phyloP scores from a whole-genome alignment of 208 protist genomes.

The Leishmania aethiopica region DNA sequence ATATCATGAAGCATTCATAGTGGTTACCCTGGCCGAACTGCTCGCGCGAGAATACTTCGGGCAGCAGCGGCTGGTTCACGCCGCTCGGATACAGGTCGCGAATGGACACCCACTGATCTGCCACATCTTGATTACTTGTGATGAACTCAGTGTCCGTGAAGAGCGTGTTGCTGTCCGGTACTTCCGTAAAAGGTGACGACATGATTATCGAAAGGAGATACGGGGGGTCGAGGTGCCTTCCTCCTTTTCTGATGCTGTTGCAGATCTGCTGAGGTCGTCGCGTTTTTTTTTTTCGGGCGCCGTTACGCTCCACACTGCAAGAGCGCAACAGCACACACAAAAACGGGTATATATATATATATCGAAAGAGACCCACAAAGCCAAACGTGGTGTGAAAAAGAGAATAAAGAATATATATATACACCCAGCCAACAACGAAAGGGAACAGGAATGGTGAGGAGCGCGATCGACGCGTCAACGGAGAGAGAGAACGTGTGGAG shows the following conservation, averaged over 20 bases:
- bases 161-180: slow-evolving; percentile 48
- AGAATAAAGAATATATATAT: neutral
- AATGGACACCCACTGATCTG: slow-evolving; percentile 71
- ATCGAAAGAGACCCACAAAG: neutral
- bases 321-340: neutral
- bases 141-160: slow-evolving; percentile 83
- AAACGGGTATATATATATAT: neutral
- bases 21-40: slow-evolving; percentile 83
- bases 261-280: neutral
- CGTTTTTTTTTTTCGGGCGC: neutral
- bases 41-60: slow-evolving; percentile 54
- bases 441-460: neutral
- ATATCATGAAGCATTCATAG: slow-evolving; percentile 87
- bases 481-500: neutral
- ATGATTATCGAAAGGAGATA: neutral
- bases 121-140: slow-evolving; percentile 53
- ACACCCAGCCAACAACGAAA: neutral
- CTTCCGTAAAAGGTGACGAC: slow-evolving; percentile 28
- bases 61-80: slow-evolving; percentile 53
- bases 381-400: neutral
- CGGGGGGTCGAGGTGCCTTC: neutral
- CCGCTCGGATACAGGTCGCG: slow-evolving; percentile 72
- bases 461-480: neutral
- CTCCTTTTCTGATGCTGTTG: neutral
- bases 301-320: neutral